These are phyloP conservation scores for Aspergillus floridensis DNA, from an alignment of 2,329 filamentous ascomycete genomes.

Conservation along the genomic window DNA sequence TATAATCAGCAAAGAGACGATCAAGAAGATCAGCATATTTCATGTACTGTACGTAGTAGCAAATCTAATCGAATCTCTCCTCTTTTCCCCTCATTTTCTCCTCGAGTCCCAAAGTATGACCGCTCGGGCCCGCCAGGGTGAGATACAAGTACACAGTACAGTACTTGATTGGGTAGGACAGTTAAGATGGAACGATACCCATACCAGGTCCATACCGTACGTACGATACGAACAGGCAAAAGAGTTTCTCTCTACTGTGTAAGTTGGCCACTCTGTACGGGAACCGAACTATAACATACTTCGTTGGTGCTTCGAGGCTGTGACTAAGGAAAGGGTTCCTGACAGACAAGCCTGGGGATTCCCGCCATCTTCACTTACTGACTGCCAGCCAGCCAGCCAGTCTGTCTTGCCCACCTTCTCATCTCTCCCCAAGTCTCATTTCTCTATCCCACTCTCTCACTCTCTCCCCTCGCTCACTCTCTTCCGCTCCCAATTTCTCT, in stretches of 20 bases:
- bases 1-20: no score
- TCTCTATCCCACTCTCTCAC: slow-evolving; percentile 13
- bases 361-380: not conserved
- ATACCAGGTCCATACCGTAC: not conserved
- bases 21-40: not conserved
- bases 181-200: not conserved
- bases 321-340: not conserved
- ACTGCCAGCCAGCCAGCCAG: not conserved
- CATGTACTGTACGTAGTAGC: not conserved
- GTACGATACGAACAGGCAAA: not conserved
- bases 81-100: not conserved
- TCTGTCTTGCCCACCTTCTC: not conserved
- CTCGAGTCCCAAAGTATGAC: not conserved
- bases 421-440: slow-evolving; percentile 9
- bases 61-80: not conserved
- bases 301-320: not conserved
- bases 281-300: no score
- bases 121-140: not conserved
- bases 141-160: not conserved
- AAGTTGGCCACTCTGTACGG: no score
- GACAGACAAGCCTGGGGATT: not conserved
- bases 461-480: slow-evolving; percentile 17
- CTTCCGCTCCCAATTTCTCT: slow-evolving; percentile 17
- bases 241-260: no score
- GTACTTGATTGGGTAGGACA: not conserved